These are phyloP conservation scores for Corylus americana DNA, from an alignment of 306 rosid species.

Conservation along the genomic window DNA sequence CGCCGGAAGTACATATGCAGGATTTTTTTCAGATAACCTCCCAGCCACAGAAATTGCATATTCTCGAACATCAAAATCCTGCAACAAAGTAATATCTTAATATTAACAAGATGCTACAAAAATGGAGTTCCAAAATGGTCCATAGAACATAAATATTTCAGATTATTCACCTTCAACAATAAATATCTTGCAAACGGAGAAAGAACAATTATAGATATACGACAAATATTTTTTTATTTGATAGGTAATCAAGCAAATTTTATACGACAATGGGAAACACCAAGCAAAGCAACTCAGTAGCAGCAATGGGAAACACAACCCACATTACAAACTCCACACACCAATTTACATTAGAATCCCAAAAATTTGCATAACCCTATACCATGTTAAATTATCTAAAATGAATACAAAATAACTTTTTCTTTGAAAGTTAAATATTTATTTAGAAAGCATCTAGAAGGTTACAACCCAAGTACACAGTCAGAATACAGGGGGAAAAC, in stretches of 20 bases:
- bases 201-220: not conserved
- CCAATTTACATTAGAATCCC: not conserved
- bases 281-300: not conserved
- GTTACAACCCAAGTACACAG: not conserved
- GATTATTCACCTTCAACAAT: not conserved
- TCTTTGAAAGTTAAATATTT: not conserved
- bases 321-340: not conserved
- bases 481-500: not conserved
- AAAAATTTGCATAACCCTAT: not conserved
- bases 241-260: too few relatives aligned
- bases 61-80: constrained; percentile 98
- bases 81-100: constrained; percentile 25
- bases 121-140: constrained; percentile 23
- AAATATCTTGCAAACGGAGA: not conserved
- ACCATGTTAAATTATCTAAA: not conserved
- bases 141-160: not conserved
- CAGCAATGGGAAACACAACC: not conserved
- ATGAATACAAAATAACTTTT: not conserved
- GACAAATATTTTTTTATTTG: too few relatives aligned
- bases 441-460: not conserved
- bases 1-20: constrained; percentile 98
- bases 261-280: not conserved
- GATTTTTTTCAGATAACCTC: constrained; percentile 94
- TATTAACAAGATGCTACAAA: constrained; percentile 25
- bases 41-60: constrained; percentile 94